Base-by-base conservation (phyloP, 164 flowering plant species). In the Kalanchoe fedtschenkoi region DNA sequence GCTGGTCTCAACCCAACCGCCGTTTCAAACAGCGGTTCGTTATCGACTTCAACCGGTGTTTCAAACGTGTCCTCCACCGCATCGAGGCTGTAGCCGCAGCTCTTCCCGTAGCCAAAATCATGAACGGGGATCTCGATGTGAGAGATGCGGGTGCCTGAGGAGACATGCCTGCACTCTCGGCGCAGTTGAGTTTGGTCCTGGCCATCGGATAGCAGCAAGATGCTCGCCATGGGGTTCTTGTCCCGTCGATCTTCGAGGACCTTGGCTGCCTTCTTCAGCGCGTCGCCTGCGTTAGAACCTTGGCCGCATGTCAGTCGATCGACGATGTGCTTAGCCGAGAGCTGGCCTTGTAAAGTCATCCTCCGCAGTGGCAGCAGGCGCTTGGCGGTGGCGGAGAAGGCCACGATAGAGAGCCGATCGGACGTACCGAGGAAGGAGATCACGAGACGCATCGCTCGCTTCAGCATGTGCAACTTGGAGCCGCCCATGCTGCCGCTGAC, bases 171-270 rank as follows among this genome's bases (percentile, higher is more conserved):
- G 14, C 5, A 22, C 8, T 51, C 56, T 51, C 61, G 7, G 56
- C n/a, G 0, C 59, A n/a, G n/a, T n/a, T 11, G 3, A 47, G 68
- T 5, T 2, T 16, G 86, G 10, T 84, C 85, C 15, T 83, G 87
- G 39, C 91, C 95, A 78, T 87, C 93, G 5, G 99, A 95, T 62
- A 95, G 70, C 1, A 88, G 69, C 74, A 95, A 83, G 54, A 95
- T 80, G 60, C 82, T 82, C 0, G 96, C 92, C 0, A 89, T 95
- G 1, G 95, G 91, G 61, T 95, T 95, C 62, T 89, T 72, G 67
- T 95, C 93, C 39, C 97, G 72, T 24, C 99, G 74, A 29, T 95
- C 97, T 39, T 95, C 96, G 0, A 95, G 80, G 13, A 89, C 92
- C 60, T 82, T 88, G 1, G 87, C 66, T 8, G 97, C 99, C 62